A percentile compares a stretch with the other conserved stretches of the same genome.
Conservation (phyloP, 1,284 basidiomycete genomes). For the Volvariella volvacea region DNA sequence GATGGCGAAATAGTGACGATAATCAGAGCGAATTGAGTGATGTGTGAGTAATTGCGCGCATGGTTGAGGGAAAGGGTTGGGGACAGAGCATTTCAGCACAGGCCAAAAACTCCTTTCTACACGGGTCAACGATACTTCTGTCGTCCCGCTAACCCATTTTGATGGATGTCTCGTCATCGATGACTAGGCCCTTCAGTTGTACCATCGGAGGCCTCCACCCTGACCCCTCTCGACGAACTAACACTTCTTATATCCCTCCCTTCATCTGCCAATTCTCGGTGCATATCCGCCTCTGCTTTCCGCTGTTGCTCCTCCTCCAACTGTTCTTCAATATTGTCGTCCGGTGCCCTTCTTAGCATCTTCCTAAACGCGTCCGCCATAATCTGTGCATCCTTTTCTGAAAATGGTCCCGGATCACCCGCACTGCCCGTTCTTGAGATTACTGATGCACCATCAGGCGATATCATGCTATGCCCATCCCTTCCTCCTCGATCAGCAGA, state of each 20-base stretch:
- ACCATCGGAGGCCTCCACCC: conserved; percentile 62
- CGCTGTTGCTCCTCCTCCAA: conserved; percentile 45
- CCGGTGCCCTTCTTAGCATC: conserved; percentile 69
- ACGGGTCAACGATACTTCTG: no score
- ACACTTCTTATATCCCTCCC: conserved; percentile 78
- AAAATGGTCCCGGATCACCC: conserved; percentile 61
- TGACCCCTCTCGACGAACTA: conserved; percentile 66
- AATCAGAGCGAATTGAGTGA: no score
- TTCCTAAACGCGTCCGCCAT: conserved; percentile 85
- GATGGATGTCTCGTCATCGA: no score
- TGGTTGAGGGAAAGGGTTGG: no score
- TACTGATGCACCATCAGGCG: conserved; percentile 61
- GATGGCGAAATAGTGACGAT: no score
- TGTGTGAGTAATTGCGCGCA: no score
- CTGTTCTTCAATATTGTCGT: conserved; percentile 61
- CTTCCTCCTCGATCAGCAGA: conserved; percentile 16
- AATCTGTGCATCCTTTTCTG: conserved; percentile 76
- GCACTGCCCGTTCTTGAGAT: conserved; percentile 53
- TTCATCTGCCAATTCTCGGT: conserved; percentile 72
- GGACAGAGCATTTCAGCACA: no score
- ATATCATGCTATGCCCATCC: conserved; percentile 38
- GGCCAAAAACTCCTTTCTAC: no score
- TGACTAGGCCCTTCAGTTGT: no score
- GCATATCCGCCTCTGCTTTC: conserved; percentile 41
- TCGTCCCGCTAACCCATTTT: no score